phyloP scores from a whole-genome alignment of 1,284 basidiomycete species.

The Hymenochaete sp. region DNA sequence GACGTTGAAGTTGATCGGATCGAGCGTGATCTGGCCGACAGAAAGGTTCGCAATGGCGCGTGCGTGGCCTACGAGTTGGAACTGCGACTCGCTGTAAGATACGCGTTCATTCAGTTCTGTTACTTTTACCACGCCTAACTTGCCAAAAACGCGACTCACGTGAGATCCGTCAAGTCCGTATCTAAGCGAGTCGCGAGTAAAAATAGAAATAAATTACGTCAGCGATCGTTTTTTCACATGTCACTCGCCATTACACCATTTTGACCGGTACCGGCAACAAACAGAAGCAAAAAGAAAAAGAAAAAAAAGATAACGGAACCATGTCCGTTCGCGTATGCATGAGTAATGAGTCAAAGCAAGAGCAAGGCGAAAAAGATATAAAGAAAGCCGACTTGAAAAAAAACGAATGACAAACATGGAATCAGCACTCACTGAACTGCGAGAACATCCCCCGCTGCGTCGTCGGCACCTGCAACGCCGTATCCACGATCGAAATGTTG shows the following conservation, averaged over 20 bases:
- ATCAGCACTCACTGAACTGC: conserved; percentile 42
- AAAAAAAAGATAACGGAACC: too few relatives aligned
- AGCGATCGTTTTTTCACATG: not conserved
- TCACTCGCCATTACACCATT: too few relatives aligned
- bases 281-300: too few relatives aligned
- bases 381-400: too few relatives aligned
- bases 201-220: not conserved
- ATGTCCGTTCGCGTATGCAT: too few relatives aligned
- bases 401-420: not conserved
- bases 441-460: conserved; percentile 45
- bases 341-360: too few relatives aligned
- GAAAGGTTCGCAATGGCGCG: conserved; percentile 58
- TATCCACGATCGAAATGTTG: conserved; percentile 54
- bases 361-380: too few relatives aligned
- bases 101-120: not conserved
- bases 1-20: conserved; percentile 70
- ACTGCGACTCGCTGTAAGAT: conserved; percentile 32
- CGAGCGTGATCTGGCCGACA: conserved; percentile 61
- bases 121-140: not conserved
- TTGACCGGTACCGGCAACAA: too few relatives aligned
- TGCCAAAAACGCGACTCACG: conserved; percentile 16
- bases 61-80: conserved; percentile 57
- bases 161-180: conserved; percentile 40
- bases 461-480: conserved; percentile 44
- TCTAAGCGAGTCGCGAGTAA: conserved; percentile 28